Percentiles rank a stretch among this genome's conserved stretches.
Evolutionary conservation across 2,329 filamentous ascomycete species (phyloP).

Genomic region (Penicillium griseofulvum): DNA sequence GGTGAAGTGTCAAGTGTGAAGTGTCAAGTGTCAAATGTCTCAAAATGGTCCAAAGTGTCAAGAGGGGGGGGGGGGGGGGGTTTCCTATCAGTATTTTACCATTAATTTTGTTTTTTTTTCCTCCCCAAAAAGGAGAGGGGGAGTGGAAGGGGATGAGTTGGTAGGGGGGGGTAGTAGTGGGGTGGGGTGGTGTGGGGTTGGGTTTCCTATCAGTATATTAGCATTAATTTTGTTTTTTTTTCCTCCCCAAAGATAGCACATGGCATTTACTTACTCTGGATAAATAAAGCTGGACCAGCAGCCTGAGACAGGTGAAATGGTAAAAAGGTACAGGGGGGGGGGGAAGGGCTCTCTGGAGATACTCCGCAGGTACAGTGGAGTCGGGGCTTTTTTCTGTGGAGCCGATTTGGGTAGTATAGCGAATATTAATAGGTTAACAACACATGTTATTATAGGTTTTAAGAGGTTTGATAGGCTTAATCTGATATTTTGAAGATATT

Average conservation of each 20-base stretch:
- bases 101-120: background rate
- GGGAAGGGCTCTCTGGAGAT: slow-evolving; percentile 1
- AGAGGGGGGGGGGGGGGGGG: too few species aligned
- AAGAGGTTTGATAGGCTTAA: too few species aligned
- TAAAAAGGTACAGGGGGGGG: background rate
- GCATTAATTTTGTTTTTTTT: background rate
- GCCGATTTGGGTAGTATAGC: background rate
- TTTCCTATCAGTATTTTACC: slow-evolving; percentile 1
- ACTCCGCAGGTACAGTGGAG: slow-evolving; percentile 14
- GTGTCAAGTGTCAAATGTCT: background rate
- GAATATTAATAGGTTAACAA: background rate
- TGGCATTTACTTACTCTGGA: background rate
- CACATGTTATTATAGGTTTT: too few species aligned
- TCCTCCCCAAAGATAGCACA: too few species aligned
- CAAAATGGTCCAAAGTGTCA: background rate
- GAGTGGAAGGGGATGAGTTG: too few species aligned
- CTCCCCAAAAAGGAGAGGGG: too few species aligned
- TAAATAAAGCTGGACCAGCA: slow-evolving; percentile 11
- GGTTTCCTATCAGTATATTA: slow-evolving; percentile 1
- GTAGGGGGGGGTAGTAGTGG: too few species aligned
- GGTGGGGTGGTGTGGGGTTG: too few species aligned
- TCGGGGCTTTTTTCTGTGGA: background rate
- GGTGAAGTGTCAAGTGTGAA: background rate
- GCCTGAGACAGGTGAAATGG: background rate
- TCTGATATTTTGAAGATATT: too few species aligned